phyloP scores from a whole-genome alignment of 768 basidiomycete genomes.

The Royoungia palumana region DNA sequence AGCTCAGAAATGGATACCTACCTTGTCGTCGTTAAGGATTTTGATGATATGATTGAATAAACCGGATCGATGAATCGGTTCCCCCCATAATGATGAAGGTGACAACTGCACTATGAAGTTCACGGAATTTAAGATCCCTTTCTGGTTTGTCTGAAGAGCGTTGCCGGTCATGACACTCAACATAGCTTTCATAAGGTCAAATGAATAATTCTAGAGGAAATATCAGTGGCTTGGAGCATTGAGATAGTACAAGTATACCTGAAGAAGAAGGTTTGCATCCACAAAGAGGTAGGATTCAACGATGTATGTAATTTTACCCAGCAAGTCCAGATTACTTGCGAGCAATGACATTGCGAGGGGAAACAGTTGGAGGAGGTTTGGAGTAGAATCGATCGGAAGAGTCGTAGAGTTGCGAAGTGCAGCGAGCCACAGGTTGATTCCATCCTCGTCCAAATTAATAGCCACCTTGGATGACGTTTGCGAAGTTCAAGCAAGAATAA shows the following conservation, averaged over 20 bases:
- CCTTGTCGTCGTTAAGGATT: conserved; percentile 64
- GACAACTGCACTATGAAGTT: conserved; percentile 61
- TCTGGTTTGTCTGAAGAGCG: conserved; percentile 52
- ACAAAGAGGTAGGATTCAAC: conserved; percentile 79
- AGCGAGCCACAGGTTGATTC: conserved; percentile 68
- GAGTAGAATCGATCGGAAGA: conserved; percentile 46
- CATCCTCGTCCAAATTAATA: conserved; percentile 77
- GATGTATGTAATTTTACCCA: conserved; percentile 64
- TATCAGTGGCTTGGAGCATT: conserved; percentile 1
- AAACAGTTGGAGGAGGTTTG: conserved; percentile 60
- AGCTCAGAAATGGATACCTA: conserved; percentile 27
- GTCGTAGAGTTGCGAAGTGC: conserved; percentile 63
- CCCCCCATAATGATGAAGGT: conserved; percentile 66
- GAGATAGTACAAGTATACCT: conserved; percentile 42
- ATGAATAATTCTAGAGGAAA: conserved; percentile 44
- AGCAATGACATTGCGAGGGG: conserved; percentile 61
- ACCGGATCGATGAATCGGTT: conserved; percentile 68
- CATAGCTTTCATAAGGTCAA: conserved; percentile 58
- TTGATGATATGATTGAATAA: conserved; percentile 64
- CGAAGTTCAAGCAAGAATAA: background rate
- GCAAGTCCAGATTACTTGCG: conserved; percentile 65
- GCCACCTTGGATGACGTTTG: conserved; percentile 44
- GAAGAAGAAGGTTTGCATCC: conserved; percentile 57
- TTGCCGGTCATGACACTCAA: conserved; percentile 48
- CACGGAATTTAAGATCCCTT: conserved; percentile 58